These are phyloP conservation scores for Coemansia sp. DNA, from an alignment of 192 early-diverging fungal species.

Conservation along the genomic window DNA sequence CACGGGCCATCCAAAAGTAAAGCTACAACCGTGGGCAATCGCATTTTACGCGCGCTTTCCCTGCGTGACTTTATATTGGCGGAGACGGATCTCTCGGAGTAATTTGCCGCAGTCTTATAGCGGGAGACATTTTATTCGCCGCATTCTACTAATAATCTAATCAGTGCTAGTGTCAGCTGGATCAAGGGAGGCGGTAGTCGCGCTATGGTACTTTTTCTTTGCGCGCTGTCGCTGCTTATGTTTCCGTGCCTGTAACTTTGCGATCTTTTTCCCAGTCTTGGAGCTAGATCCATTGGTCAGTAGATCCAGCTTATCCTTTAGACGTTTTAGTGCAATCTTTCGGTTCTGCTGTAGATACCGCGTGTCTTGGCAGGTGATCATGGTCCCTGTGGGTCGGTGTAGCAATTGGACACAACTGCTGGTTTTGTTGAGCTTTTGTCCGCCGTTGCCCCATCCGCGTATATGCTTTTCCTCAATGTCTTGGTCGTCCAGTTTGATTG, in stretches of 20 bases:
- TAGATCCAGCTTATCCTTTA: constrained; percentile 70
- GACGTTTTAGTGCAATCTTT: constrained; percentile 66
- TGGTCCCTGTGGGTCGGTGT: constrained; percentile 72
- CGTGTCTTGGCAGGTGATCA: constrained; percentile 70
- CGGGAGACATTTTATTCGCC: not conserved
- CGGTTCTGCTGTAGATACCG: constrained; percentile 74
- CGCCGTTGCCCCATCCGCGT: constrained; percentile 78
- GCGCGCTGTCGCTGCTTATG: constrained; percentile 59
- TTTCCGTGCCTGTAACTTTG: constrained; percentile 64
- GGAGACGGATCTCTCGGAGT: not conserved
- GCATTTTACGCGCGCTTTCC: not conserved
- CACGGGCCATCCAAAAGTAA: not conserved
- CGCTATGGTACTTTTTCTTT: constrained; percentile 60
- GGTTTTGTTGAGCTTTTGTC: constrained; percentile 81
- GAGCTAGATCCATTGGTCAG: constrained; percentile 64
- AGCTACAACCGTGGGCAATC: not conserved
- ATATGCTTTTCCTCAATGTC: constrained; percentile 78
- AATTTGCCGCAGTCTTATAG: not conserved
- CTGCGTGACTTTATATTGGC: not conserved
- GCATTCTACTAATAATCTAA: not conserved
- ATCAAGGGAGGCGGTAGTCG: not conserved
- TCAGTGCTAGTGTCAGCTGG: not conserved
- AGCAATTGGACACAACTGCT: constrained; percentile 72
- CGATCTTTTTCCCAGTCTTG: constrained; percentile 64
- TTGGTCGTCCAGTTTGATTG: constrained; percentile 62